Base-by-base conservation (phyloP, 2,329 filamentous ascomycete species). In the Cercospora citrullina region DNA sequence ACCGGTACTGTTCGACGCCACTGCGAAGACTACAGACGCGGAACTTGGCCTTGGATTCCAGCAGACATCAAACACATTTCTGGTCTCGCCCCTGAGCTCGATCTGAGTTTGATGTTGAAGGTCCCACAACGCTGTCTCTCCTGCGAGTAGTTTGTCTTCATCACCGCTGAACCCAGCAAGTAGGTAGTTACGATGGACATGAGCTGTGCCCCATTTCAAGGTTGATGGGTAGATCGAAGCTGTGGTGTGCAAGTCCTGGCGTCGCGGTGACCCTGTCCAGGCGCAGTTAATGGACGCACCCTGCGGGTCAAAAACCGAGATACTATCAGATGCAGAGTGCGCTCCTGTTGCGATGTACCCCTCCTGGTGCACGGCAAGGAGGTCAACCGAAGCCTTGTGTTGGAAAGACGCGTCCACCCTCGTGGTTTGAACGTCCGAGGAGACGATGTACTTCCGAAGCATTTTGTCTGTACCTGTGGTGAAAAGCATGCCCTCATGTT, bases 61-160 rank as follows among this genome's bases (percentile, higher is more conserved):
- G 1, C 84, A 80, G 1, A 86, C 78, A 70, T 89, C 87, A 72
- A 88, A 89, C 0, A 89, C 82, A 67, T 86, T 86, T 39, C 83
- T 83, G 0, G 83, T 82, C 16, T 81, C 80, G 1, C 83, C 82
- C 10, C 77, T 76, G 0, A 87, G 75, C n/a, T 77, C 71, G 1
- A 85, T 70, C 26, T 79, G 72, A 9, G 76, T 72, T 3, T 79
- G 76, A 36, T 83, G 80, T 14, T 77, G 73, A 3, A 87, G 72
- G 68, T 84, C 81, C 86, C 86, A 89, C 1, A 87, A 70, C 48
- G 81, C 83, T 9, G 87, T 79, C 67, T 87, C 83, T 2, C 87
- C 87, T 39, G 79, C 80, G 5, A 77, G 79, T 18, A 81, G 77
- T 8, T 77, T 72, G 6, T 80, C 76, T 12, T 79, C 77, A 9